Evolutionary conservation across 2,329 filamentous ascomycete genomes (phyloP).

Genomic region (Chaetothyriales sp.): DNA sequence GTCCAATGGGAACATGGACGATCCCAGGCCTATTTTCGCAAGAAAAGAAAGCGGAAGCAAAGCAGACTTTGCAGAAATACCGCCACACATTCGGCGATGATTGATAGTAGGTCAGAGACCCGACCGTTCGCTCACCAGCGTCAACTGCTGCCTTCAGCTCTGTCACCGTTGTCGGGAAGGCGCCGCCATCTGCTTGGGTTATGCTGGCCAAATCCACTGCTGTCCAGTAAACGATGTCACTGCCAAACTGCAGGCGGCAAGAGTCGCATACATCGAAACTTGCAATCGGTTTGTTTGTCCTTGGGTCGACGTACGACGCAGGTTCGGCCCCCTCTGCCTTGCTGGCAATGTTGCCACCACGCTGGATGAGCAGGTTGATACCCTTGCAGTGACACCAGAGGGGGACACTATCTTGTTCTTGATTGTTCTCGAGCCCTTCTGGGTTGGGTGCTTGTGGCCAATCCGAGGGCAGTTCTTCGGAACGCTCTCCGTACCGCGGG

Average conservation of each 20-base stretch:
- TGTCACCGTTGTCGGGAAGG: no score
- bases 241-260: constrained; percentile 30
- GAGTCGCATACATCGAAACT: constrained; percentile 34
- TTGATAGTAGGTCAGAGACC: constrained; percentile 37
- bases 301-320: constrained; percentile 29
- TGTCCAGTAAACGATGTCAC: constrained; percentile 34
- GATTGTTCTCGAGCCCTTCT: no score
- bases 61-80: constrained; percentile 48
- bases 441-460: no score
- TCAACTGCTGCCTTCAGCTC: no score
- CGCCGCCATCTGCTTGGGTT: constrained; percentile 16
- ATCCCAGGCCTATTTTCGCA: constrained; percentile 38
- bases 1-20: constrained; percentile 49
- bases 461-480: constrained; percentile 20
- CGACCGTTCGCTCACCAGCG: constrained; percentile 15
- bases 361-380: constrained; percentile 11
- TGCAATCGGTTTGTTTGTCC: constrained; percentile 26
- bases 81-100: constrained; percentile 40
- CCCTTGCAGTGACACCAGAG: no score
- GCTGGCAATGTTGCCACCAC: no score
- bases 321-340: no score
- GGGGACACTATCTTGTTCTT: no score
- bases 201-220: constrained; percentile 29
- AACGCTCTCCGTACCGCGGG: neutral
- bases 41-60: constrained; percentile 51